Percentiles rank a stretch among this genome's conserved stretches.
phyloP scores from a whole-genome alignment of 148 eudicot species.

The Tetragonia tetragonoides region DNA sequence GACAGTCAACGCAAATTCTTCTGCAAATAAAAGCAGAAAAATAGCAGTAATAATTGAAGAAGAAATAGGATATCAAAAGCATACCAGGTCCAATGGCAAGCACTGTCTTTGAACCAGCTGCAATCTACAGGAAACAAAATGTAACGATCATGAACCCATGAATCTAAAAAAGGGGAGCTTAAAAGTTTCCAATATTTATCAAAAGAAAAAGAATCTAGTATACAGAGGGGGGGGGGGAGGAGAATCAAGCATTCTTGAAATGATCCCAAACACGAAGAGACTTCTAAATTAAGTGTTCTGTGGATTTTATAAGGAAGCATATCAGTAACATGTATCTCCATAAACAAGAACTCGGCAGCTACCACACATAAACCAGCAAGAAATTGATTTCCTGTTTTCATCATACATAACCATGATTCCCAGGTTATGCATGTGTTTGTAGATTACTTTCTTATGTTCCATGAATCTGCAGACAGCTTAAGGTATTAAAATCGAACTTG shows the following conservation, averaged over 20 bases:
- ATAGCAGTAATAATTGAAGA: neutral
- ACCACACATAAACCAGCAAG: neutral
- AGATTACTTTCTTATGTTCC: neutral
- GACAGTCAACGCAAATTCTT: neutral
- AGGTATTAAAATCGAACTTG: neutral
- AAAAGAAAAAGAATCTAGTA: neutral
- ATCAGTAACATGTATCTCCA: neutral
- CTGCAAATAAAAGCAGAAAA: neutral
- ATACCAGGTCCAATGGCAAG: slow-evolving; percentile 95
- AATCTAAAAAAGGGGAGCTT: neutral
- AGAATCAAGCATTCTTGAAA: neutral
- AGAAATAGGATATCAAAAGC: slow-evolving; percentile 18
- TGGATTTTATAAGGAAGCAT: neutral
- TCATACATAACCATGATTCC: neutral
- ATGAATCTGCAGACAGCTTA: neutral
- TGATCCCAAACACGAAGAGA: neutral
- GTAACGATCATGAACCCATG: neutral
- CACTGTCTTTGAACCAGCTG: slow-evolving; percentile 88
- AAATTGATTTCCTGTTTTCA: neutral
- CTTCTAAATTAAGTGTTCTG: neutral
- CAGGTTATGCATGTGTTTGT: neutral
- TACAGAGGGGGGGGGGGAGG: neutral
- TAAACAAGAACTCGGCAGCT: neutral
- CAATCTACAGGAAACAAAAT: slow-evolving; percentile 44
- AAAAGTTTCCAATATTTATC: neutral